Evolutionary conservation across 306 rosid genomes (phyloP).

Genomic region (Oxytropis ochrocephala): DNA sequence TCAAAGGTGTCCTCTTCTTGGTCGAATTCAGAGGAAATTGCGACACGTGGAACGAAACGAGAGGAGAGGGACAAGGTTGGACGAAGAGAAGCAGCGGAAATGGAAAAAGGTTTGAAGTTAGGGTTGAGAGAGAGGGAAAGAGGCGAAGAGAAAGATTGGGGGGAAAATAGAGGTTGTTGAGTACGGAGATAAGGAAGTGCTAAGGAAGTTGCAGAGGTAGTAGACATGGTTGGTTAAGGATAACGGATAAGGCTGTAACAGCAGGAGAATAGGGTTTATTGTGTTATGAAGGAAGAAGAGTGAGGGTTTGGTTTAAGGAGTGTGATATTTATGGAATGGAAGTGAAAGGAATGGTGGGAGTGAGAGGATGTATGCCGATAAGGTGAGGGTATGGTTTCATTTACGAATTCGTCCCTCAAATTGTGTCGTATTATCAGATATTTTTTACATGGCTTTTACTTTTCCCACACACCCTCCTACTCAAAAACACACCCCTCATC

Average conservation of each 20-base stretch:
- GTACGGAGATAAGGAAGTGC: constrained; percentile 49
- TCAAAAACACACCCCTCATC: too few relatives aligned
- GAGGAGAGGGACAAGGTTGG: constrained; percentile 20
- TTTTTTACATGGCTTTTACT: too few relatives aligned
- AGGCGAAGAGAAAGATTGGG: constrained; percentile 28
- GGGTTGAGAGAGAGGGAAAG: constrained; percentile 29
- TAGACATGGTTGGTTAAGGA: constrained; percentile 41
- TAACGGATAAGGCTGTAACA: constrained; percentile 37
- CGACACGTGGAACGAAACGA: constrained; percentile 45
- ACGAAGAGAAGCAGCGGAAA: constrained; percentile 43
- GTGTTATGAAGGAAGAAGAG: not conserved
- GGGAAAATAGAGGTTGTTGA: constrained; percentile 22
- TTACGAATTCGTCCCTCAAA: constrained; percentile 10
- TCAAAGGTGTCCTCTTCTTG: constrained; percentile 56
- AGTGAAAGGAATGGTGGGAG: not conserved
- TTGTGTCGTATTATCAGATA: not conserved
- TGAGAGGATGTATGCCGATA: constrained; percentile 1
- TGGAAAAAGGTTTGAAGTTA: constrained; percentile 32
- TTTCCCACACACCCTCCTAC: too few relatives aligned
- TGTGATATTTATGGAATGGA: constrained; percentile 23
- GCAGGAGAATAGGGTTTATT: constrained; percentile 2
- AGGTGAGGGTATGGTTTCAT: not conserved
- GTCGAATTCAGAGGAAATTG: constrained; percentile 60
- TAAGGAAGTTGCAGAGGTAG: constrained; percentile 63
- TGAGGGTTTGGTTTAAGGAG: not conserved